Evolutionary conservation across 345 rosid species (phyloP).

Genomic region (Fremontodendron californicum): DNA sequence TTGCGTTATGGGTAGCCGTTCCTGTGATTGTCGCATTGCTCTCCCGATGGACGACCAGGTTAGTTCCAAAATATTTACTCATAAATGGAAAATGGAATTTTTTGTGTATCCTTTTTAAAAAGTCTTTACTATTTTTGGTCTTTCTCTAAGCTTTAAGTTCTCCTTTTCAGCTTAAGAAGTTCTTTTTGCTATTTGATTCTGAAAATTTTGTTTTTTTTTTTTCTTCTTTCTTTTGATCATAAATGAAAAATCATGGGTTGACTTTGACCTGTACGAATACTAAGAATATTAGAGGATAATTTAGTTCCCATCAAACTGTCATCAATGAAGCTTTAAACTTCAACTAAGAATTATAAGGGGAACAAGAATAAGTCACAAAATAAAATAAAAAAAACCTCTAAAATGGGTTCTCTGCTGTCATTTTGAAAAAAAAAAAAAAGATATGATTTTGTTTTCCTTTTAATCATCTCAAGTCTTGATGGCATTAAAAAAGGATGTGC

Average conservation of each 20-base stretch:
- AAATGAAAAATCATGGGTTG: not conserved
- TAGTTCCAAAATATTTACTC: not conserved
- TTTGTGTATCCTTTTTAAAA: no score
- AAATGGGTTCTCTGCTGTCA: not conserved
- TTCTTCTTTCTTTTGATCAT: not conserved
- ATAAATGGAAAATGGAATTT: not conserved
- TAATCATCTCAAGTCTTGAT: not conserved
- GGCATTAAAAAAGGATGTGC: not conserved
- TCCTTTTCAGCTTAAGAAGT: not conserved
- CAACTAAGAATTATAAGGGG: no score
- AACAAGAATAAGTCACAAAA: no score
- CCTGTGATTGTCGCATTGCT: slow-evolving; percentile 81
- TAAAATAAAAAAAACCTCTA: not conserved
- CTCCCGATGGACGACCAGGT: slow-evolving; percentile 94
- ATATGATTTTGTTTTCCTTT: not conserved
- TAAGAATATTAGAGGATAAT: not conserved
- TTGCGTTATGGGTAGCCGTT: slow-evolving; percentile 85
- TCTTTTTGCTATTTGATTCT: not conserved
- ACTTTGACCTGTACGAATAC: not conserved
- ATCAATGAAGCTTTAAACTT: no score
- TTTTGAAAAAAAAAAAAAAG: slow-evolving; percentile 1
- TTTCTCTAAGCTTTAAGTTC: not conserved
- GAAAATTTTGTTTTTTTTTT: not conserved
- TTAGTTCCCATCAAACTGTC: not conserved
- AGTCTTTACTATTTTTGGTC: no score